Evolutionary conservation across 345 rosid species (phyloP), one percentile per base, ranked within the genome.

Genomic region (Iberis pinnata): DNA sequence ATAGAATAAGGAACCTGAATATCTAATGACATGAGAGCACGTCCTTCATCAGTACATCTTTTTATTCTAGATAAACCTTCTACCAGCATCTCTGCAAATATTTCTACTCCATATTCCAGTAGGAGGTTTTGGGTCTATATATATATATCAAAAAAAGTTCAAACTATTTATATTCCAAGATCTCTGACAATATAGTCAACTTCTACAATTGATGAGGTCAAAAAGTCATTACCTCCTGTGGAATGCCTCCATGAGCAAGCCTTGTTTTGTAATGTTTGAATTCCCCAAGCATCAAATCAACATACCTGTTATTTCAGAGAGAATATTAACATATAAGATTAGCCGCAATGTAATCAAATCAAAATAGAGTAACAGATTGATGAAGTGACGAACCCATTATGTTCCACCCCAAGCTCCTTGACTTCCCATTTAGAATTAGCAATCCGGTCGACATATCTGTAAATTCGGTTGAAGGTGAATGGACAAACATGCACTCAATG

Each of bases 401-500:
- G 99, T 73, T 93, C 99, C 43, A 93, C 70, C 32, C 99, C 99
- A 16, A 93, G 81, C 75, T 93, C 99, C 76, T 81, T 93, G 45
- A 88, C 67, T 73, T 93, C 99, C 99, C 99, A 93, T 72, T 83
- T 93, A 18, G 92, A 83, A 67, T 78, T 80, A 61, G 95, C 83
- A 68, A 93, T 77, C 49, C 95, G 82, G 71, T 93, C 99, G 10
- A 78, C 87, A 69, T 88, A 93, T 70, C 97, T 93, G 79, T 58
- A 66, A 65, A 72, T 56, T 4, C 29, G 18, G 43, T 64, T 58
- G 45, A 63, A 61, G 24, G 40, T 36, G 14, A 49, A 49, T 38
- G 36, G 49, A 50, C 31, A 20, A 29, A 56, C n/a, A 61, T 45
- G 17, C 44, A 35, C 36, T 25, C 22, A 19, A 3, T 33, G 24